Evolutionary conservation across 345 rosid species (phyloP).

Genomic region (Populus deltoides): DNA sequence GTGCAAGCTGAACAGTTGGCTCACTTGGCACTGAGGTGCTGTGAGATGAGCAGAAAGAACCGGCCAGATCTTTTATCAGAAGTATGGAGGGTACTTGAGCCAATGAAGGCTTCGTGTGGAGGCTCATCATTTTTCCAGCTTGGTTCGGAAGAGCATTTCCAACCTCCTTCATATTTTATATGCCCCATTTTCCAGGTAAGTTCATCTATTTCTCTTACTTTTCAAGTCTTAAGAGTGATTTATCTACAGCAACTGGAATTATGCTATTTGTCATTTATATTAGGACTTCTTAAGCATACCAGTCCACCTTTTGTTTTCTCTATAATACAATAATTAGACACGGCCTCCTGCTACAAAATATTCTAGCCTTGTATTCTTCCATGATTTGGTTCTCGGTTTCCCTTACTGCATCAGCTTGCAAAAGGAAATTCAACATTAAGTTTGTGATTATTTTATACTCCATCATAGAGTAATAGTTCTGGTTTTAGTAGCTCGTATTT

Average conservation of each 20-base stretch:
- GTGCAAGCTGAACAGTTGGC: conserved; percentile 81
- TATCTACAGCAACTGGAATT: neutral
- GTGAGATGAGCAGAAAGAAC: conserved; percentile 57
- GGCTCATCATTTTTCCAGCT: conserved; percentile 38
- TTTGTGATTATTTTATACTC: neutral
- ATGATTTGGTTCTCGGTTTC: neutral
- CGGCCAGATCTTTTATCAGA: conserved; percentile 80
- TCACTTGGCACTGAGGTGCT: conserved; percentile 75
- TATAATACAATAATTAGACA: neutral
- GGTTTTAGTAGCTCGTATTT: neutral
- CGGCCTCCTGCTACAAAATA: neutral
- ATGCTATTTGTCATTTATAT: neutral
- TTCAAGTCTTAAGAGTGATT: neutral
- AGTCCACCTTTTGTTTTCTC: neutral
- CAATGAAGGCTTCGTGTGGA: conserved; percentile 83
- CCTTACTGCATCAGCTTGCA: neutral
- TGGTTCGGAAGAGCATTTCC: conserved; percentile 51
- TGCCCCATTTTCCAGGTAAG: conserved; percentile 87
- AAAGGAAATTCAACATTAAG: too few species aligned
- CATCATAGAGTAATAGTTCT: neutral
- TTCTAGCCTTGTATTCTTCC: neutral
- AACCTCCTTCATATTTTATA: conserved; percentile 66
- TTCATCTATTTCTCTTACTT: conserved; percentile 4
- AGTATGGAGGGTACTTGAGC: conserved; percentile 84
- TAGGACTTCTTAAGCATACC: neutral